Percentiles rank a stretch among this genome's conserved stretches.
These are phyloP conservation scores for Myotisia sp. DNA, from an alignment of 2,329 filamentous ascomycete genomes.

Conservation along the genomic window DNA sequence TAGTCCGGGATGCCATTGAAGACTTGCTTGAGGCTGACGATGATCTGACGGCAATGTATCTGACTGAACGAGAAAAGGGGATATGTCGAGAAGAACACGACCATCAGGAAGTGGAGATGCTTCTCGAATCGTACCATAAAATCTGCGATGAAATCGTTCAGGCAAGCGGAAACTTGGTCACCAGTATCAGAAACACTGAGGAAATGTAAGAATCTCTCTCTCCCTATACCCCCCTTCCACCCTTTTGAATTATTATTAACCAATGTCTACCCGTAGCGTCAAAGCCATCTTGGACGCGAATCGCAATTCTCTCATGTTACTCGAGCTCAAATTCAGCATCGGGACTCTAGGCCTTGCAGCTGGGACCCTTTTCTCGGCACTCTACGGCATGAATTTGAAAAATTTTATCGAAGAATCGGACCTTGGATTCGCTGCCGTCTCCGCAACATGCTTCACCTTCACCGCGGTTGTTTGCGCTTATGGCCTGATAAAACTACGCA, in stretches of 20 bases:
- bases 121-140: constrained; percentile 94
- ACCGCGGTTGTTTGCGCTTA: constrained; percentile 68
- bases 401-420: constrained; percentile 95
- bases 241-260: too few relatives aligned
- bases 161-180: constrained; percentile 81
- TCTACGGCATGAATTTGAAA: constrained; percentile 99
- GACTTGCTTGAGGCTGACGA: constrained; percentile 93
- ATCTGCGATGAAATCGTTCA: constrained; percentile 97
- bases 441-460: constrained; percentile 53
- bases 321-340: constrained; percentile 92
- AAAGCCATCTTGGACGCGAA: constrained; percentile 96
- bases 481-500: constrained; percentile 67
- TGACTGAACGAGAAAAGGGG: constrained; percentile 73
- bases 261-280: constrained; percentile 46
- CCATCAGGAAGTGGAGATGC: constrained; percentile 92
- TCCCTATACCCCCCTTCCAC: too few relatives aligned
- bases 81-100: constrained; percentile 62
- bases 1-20: constrained; percentile 88
- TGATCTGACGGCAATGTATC: constrained; percentile 85
- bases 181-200: constrained; percentile 91
- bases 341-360: constrained; percentile 87
- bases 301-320: constrained; percentile 91
- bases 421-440: constrained; percentile 69
- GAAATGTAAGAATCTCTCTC: constrained; percentile 64
- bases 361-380: constrained; percentile 87